A percentile compares a stretch with the other conserved stretches of the same genome.
phyloP scores from a whole-genome alignment of 2,329 filamentous ascomycete species.

The Xylariaceae sp. region DNA sequence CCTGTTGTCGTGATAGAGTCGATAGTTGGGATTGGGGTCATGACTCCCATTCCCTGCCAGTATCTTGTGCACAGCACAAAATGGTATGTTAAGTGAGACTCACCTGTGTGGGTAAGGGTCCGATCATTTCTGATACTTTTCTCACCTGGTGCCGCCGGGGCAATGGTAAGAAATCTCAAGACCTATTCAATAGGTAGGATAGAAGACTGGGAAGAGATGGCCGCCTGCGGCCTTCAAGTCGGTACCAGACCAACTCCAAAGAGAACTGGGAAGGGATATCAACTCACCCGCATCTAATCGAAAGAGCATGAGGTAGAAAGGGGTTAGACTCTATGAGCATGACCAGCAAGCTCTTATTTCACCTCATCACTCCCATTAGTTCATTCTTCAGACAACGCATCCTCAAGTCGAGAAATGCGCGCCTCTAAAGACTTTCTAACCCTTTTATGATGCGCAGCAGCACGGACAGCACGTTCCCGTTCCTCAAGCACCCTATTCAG shows the following conservation, averaged over 20 bases:
- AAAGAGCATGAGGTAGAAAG: no score
- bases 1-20: not conserved
- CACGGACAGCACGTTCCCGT: not conserved
- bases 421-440: not conserved
- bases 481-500: conserved; percentile 8
- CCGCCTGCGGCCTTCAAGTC: not conserved
- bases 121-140: not conserved
- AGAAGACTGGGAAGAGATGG: not conserved
- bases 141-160: not conserved
- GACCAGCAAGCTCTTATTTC: no score
- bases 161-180: not conserved
- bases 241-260: not conserved
- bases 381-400: not conserved
- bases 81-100: not conserved
- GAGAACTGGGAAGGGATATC: not conserved
- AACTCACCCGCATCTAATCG: no score
- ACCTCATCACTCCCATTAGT: not conserved
- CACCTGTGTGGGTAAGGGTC: not conserved
- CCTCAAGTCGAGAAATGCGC: not conserved
- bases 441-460: conserved; percentile 3
- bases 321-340: no score
- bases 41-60: not conserved
- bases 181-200: not conserved
- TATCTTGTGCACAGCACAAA: not conserved
- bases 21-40: not conserved